Base-by-base conservation (phyloP, 371 early-diverging fungal genomes). In the Umbelopsis sp. region DNA sequence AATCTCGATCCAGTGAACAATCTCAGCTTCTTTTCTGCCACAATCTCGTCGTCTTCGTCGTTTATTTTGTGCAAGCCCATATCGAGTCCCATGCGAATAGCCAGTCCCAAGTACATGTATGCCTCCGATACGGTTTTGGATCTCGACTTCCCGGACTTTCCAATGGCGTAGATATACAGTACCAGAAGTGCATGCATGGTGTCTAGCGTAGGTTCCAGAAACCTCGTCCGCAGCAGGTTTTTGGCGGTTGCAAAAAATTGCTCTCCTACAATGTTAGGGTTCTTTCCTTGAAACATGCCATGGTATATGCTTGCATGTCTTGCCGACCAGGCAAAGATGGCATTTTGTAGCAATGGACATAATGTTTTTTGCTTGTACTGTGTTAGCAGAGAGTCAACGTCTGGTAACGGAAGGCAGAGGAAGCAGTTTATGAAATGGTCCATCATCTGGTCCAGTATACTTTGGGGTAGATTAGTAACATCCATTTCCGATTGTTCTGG, bases 161-260 rank as follows among this genome's bases (percentile, higher is more conserved):
- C 84, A 68, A 84, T 80, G 16, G 78, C 75, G 67, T 84, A 84
- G 22, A 81, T 80, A 18, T 84, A 84, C 80, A 84, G 78, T 12
- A 84, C 71, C 37, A 84, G 52, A 11, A 84, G 65, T 9, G 79
- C 80, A 50, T 79, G 78, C 70, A 80, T 78, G 0, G 82, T 84
- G 24, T 75, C 76, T 9, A 80, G 50, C 29, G 69, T 78, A 10
- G 81, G 76, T 10, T 63, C 65, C 52, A 81, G 65, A 57, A 81
- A 81, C 2, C 73, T 67, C 4, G 78, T 79, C 35, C 74, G 75
- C 32, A 81, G 63, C 16, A 80, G 63, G 0, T 44, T 52, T 32
- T 80, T 78, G 25, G 84, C 84, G 18, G 68, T 72, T 10, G 45
- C 45, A 63, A 81, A 84, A 63, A 74, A 84, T 0, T 66, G 72